Evolutionary conservation across 2,329 filamentous ascomycete genomes (phyloP), one percentile per base, ranked within the genome.

Genomic region (Epichloe elymi): DNA sequence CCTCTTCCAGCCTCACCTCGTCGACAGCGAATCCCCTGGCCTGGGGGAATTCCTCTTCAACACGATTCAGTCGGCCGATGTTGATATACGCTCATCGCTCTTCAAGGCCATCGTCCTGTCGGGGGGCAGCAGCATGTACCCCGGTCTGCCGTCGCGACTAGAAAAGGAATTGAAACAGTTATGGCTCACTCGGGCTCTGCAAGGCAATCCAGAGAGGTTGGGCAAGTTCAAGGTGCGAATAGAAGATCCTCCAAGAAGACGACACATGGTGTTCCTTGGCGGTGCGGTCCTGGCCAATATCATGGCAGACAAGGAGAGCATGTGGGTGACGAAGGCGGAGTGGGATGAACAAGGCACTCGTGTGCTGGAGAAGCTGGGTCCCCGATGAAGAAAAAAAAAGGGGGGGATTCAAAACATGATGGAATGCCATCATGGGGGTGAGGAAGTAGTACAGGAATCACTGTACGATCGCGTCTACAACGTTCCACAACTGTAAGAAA

Each of bases 171-270:
- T 98, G 61, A 98, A 98, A 78, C 93, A 98, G 74, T 74, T 98
- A 61, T 98, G 93, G 93, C 79, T 98, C 57, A 96, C 91, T 50
- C 84, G 85, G 58, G 89, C 96, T 42, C 74, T 98, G 59, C 80
- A 84, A 53, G 90, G 91, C 53, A 89, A 98, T 69, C 91, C 93
- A 1, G 91, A 97, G 71, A 81, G 93, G 58, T 70, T 98, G 63
- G 88, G 81, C 82, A 98, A 97, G 82, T 98, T 98, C 79, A 98
- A 97, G 80, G 91, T 98, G 58, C 82, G 93, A 68, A 97, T 98
- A 75, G 93, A 98, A 69, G 93, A 98, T 68, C 93, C 93, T 48
- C 93, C 93, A 36, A 80, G 93, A 71, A 81, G 93, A 73, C 80
- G 91, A 70, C 93, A 98, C 75, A 97, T 98, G 90, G 93, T 98